A percentile compares a stretch with the other conserved stretches of the same genome.
phyloP scores from a whole-genome alignment of 2,329 filamentous ascomycete genomes.

The Botryotinia calthae region DNA sequence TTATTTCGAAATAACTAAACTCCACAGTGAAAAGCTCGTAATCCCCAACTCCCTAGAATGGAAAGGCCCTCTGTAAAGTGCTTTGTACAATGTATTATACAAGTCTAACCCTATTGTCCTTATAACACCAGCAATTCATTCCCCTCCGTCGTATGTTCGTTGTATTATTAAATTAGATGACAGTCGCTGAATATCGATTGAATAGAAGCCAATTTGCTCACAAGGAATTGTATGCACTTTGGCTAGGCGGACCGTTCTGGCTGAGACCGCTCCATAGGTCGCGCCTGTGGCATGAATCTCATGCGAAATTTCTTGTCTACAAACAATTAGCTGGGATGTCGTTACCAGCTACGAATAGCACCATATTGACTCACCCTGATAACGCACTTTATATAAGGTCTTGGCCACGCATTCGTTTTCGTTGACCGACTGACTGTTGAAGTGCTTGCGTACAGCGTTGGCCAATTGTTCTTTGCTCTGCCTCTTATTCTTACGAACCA shows the following conservation, averaged over 20 bases:
- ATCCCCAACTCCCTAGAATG: not conserved
- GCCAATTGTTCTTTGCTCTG: constrained; percentile 73
- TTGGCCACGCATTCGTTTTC: constrained; percentile 81
- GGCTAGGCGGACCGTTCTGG: not conserved
- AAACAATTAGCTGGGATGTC: constrained; percentile 21
- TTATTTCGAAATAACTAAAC: not conserved
- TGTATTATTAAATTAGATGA: constrained; percentile 20
- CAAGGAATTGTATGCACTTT: not conserved
- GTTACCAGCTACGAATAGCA: not conserved
- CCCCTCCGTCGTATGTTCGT: not conserved
- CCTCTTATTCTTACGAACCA: constrained; percentile 64
- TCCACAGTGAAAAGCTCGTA: not conserved
- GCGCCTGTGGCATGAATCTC: constrained; percentile 40
- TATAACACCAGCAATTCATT: constrained; percentile 1
- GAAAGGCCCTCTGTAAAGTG: not conserved
- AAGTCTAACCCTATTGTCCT: constrained; percentile 7
- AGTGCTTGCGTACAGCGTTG: constrained; percentile 73
- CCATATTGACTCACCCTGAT: constrained; percentile 34
- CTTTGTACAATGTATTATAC: constrained; percentile 1
- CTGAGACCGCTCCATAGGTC: constrained; percentile 21
- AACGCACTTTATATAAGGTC: constrained; percentile 40
- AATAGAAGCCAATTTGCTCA: constrained; percentile 7
- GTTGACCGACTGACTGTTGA: constrained; percentile 74
- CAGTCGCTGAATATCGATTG: not conserved
- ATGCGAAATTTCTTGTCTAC: constrained; percentile 42